Conservation (phyloP, 495 filamentous ascomycete genomes). For the Lasiosphaeris hirsuta region DNA sequence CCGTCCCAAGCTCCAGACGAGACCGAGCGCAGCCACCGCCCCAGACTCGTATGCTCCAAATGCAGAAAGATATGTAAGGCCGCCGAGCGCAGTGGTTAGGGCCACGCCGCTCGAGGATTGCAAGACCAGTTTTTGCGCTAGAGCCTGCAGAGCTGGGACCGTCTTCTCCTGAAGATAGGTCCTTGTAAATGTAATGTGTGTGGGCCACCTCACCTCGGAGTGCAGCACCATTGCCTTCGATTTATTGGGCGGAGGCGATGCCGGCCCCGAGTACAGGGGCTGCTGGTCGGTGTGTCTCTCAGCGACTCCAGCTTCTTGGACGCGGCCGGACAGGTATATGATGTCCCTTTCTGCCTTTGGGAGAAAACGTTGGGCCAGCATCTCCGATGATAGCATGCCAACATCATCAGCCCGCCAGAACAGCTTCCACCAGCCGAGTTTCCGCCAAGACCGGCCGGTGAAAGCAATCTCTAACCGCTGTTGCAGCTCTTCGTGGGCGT, state of each 20-base stretch:
- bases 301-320: constrained; percentile 56
- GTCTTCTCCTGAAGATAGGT: constrained; percentile 57
- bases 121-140: constrained; percentile 74
- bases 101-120: constrained; percentile 67
- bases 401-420: constrained; percentile 95
- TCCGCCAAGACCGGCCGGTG: constrained; percentile 63
- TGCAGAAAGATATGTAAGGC: constrained; percentile 63
- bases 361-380: constrained; percentile 72
- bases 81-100: constrained; percentile 60
- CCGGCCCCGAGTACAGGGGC: constrained; percentile 17
- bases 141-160: constrained; percentile 71
- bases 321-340: constrained; percentile 76
- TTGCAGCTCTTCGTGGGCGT: constrained; percentile 78
- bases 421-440: constrained; percentile 88
- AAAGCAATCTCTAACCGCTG: constrained; percentile 73
- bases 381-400: constrained; percentile 69
- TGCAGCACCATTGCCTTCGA: background rate
- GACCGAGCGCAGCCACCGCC: constrained; percentile 73
- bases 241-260: background rate
- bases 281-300: constrained; percentile 9
- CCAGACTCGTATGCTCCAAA: constrained; percentile 67
- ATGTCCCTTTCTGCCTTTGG: constrained; percentile 67
- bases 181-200: constrained; percentile 57
- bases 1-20: constrained; percentile 66
- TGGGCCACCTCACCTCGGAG: constrained; percentile 31